phyloP scores from a whole-genome alignment of 208 protist species.

The Plasmodiophora brassicae region DNA sequence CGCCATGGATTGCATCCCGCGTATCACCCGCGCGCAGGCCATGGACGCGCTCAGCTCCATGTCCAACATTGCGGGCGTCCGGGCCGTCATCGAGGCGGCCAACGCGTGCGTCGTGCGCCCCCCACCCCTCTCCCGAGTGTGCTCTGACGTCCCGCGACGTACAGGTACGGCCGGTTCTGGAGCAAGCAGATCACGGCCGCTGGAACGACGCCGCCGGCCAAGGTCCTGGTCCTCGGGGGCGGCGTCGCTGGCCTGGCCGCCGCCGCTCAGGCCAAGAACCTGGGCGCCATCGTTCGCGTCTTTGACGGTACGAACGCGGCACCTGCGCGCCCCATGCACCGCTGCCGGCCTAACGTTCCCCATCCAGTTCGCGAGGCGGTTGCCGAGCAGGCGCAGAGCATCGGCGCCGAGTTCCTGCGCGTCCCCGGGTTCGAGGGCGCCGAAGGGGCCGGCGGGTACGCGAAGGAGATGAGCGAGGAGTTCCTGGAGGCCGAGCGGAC shows the following conservation, averaged over 20 bases:
- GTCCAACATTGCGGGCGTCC: conserved; percentile 80
- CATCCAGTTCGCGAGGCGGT: no score
- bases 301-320: no score
- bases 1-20: conserved; percentile 72
- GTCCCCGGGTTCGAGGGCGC: conserved; percentile 24
- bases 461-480: conserved; percentile 76
- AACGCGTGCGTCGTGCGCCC: no score
- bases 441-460: conserved; percentile 67
- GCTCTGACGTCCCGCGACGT: no score
- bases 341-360: no score
- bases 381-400: conserved; percentile 13
- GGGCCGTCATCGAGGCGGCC: conserved; percentile 72
- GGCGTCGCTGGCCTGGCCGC: conserved; percentile 80
- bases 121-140: not conserved
- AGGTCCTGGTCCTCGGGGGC: conserved; percentile 53
- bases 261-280: conserved; percentile 68
- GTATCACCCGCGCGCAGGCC: conserved; percentile 59
- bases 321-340: no score
- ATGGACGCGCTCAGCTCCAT: conserved; percentile 76
- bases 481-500: conserved; percentile 74
- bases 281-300: conserved; percentile 78
- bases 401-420: conserved; percentile 26
- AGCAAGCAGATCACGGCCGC: conserved; percentile 83
- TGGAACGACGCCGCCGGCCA: conserved; percentile 75
- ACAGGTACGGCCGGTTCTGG: no score